Evolutionary conservation across 306 rosid genomes (phyloP).

Genomic region (Malus orientalis): DNA sequence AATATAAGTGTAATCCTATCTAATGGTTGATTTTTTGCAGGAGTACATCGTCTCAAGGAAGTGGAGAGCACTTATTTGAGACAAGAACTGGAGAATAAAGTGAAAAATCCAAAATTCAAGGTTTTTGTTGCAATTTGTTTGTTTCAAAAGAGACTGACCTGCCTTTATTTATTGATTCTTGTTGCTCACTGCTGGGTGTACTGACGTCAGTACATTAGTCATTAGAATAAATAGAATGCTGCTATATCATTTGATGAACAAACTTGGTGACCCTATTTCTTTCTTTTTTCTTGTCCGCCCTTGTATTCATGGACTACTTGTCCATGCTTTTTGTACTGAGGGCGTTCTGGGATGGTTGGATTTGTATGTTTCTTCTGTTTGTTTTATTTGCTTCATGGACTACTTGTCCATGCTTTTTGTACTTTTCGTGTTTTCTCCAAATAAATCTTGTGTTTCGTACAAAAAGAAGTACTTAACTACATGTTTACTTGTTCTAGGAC

Average conservation of each 20-base stretch:
- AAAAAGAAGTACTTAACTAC: neutral
- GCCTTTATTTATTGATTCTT: neutral
- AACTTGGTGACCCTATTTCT: neutral
- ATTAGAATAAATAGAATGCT: neutral
- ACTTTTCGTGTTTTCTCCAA: too few species aligned
- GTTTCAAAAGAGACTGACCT: neutral
- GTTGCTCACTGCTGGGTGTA: neutral
- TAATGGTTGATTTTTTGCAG: conserved; percentile 23
- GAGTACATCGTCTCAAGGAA: conserved; percentile 35
- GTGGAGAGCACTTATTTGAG: conserved; percentile 56
- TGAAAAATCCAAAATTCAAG: conserved; percentile 54
- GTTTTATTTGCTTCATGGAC: too few species aligned
- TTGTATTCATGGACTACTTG: neutral
- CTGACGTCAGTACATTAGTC: too few species aligned
- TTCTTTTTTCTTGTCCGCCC: neutral
- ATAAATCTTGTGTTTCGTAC: too few species aligned
- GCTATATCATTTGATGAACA: neutral
- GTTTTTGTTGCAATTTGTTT: conserved; percentile 20
- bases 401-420: too few species aligned
- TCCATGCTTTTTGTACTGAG: too few species aligned
- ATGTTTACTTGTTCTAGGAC: conserved; percentile 43
- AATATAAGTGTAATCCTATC: neutral
- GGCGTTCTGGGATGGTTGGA: too few species aligned
- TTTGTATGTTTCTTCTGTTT: too few species aligned
- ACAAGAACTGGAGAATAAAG: conserved; percentile 40